phyloP scores from a whole-genome alignment of 228 moss, liverwort and hornwort genomes.

The Sphagnum magellanicum region DNA sequence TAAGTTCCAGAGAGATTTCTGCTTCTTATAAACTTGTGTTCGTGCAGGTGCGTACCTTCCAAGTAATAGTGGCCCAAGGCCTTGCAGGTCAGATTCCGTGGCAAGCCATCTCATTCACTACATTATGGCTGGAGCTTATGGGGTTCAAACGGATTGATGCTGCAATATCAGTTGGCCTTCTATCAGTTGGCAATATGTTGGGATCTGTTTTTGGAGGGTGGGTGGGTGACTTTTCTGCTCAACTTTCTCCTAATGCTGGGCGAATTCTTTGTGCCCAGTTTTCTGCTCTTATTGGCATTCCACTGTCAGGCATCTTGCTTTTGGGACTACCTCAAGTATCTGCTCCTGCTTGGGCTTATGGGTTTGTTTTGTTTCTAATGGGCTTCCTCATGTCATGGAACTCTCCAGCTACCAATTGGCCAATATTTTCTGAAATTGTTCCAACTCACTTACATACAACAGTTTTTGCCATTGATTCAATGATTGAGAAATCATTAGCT shows the following conservation, averaged over 20 bases:
- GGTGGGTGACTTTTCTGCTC: conserved; percentile 53
- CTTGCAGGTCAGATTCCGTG: conserved; percentile 53
- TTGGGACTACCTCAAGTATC: conserved; percentile 38
- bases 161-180: conserved; percentile 47
- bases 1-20: too few species aligned
- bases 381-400: conserved; percentile 66
- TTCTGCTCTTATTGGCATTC: conserved; percentile 35
- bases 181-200: conserved; percentile 40
- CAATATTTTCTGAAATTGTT: conserved; percentile 71
- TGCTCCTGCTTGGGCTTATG: conserved; percentile 34
- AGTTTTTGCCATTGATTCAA: conserved; percentile 57
- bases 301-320: conserved; percentile 40
- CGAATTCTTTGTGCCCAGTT: conserved; percentile 54
- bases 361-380: conserved; percentile 33
- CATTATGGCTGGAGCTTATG: conserved; percentile 62
- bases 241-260: conserved; percentile 34
- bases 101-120: conserved; percentile 59
- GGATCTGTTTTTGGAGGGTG: conserved; percentile 72
- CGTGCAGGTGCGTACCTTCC: conserved; percentile 44
- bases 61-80: conserved; percentile 60
- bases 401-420: conserved; percentile 57
- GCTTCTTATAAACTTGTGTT: too few species aligned
- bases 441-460: conserved; percentile 60
- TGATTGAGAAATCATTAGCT: conserved; percentile 59
- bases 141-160: conserved; percentile 51